Conservation (phyloP, 2,329 filamentous ascomycete species). For the Cytospora mali region DNA sequence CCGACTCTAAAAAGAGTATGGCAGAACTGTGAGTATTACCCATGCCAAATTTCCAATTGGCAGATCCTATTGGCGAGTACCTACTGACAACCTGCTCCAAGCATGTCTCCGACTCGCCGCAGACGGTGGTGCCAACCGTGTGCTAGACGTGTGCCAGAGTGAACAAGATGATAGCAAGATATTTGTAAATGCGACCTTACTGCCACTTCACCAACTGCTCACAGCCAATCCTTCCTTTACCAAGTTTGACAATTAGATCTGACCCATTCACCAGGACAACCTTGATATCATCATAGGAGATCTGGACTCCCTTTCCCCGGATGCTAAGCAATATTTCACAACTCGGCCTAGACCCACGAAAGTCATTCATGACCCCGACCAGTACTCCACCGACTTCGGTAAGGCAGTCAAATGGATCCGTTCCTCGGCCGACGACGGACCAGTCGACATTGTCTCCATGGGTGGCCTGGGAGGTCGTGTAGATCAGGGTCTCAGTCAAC, state of each 20-base stretch:
- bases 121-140: slow-evolving; percentile 85
- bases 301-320: slow-evolving; percentile 75
- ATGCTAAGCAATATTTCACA: slow-evolving; percentile 69
- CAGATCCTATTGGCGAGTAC: too few relatives aligned
- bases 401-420: slow-evolving; percentile 73
- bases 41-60: not conserved
- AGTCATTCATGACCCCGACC: slow-evolving; percentile 73
- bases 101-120: slow-evolving; percentile 75
- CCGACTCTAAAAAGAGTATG: slow-evolving; percentile 52
- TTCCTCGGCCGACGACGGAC: slow-evolving; percentile 25
- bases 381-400: slow-evolving; percentile 87
- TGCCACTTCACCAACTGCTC: not conserved
- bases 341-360: slow-evolving; percentile 48
- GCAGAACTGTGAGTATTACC: slow-evolving; percentile 48
- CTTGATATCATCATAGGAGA: slow-evolving; percentile 83
- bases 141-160: slow-evolving; percentile 49
- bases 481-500: slow-evolving; percentile 86
- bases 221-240: not conserved
- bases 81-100: slow-evolving; percentile 37
- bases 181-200: slow-evolving; percentile 40
- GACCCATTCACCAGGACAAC: slow-evolving; percentile 46
- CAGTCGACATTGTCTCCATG: slow-evolving; percentile 72
- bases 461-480: slow-evolving; percentile 88
- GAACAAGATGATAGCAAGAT: slow-evolving; percentile 20
- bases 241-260: not conserved